Base-by-base conservation (phyloP, 257 asterid species). In the Capsicum pubescens region DNA sequence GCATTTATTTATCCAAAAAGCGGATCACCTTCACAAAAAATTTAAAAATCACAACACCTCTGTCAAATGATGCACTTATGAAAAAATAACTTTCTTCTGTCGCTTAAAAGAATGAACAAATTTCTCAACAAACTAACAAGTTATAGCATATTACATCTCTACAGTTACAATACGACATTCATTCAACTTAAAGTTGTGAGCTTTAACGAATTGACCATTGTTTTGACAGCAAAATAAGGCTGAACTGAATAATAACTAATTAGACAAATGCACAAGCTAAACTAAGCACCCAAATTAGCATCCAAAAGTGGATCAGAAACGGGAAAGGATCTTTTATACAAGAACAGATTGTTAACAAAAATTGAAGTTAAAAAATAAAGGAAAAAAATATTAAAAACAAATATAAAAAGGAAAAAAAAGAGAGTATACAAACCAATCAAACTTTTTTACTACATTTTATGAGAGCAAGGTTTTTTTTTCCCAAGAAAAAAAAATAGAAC, bases 241-340 rank as follows among this genome's bases (percentile, higher is more conserved):
- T 67, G 52, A 67, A 36, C 52, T 36, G 50, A 21, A 12, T 39
- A 70, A 70, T 44, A 36, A 44, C 14, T 44, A 44, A 70, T 17
- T 35, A 44, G 57, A 44, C 57, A 44, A 70, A 70, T 44, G 79
- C 57, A 70, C 79, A 70, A 70, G 56, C 16, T 70, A 42, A 69
- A 42, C 78, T 16, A 14, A 42, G 54, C 8, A 69, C 32, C 15
- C 55, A 69, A 69, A 42, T 68, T 69, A 17, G 14, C 50, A 71
- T 46, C 58, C 59, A 72, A 32, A 66, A 36, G 72, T 32, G 15
- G 52, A 36, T 19, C 74, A 13, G 17, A 74, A 50, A 50, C 15
- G 13, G 80, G 42, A 48, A 72, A 46, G 19, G 10, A 74, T 6
- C 36, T 15, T 74, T 50, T 44, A 74, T 3, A 74, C 81, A 48